phyloP scores from a whole-genome alignment of 2,329 filamentous ascomycete species.

The Lojkania enalia region DNA sequence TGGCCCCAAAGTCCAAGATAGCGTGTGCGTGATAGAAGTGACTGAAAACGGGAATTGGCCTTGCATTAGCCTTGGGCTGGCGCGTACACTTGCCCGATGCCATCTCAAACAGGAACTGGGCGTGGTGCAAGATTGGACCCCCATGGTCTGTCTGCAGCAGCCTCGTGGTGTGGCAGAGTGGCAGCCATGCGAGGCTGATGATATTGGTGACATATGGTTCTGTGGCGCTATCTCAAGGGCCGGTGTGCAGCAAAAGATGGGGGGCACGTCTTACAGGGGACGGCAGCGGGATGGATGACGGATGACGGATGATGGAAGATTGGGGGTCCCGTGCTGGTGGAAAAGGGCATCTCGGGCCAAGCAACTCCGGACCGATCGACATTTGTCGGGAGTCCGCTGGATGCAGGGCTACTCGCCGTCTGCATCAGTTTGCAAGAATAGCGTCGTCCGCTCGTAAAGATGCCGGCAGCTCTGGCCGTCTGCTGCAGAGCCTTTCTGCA shows the following conservation, averaged over 20 bases:
- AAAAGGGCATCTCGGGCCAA: slow-evolving; percentile 11
- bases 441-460: slow-evolving; percentile 11
- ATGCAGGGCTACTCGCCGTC: slow-evolving; percentile 9
- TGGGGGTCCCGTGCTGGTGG: neutral
- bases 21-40: slow-evolving; percentile 1
- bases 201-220: slow-evolving; percentile 11
- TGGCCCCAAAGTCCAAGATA: neutral
- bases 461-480: slow-evolving; percentile 17
- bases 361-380: slow-evolving; percentile 20
- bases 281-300: slow-evolving; percentile 5
- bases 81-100: slow-evolving; percentile 7
- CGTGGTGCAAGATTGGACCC: neutral
- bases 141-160: neutral
- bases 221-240: slow-evolving; percentile 12
- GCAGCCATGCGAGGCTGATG: slow-evolving; percentile 19
- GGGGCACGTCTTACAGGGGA: slow-evolving; percentile 8
- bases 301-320: neutral
- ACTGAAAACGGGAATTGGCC: slow-evolving; percentile 6
- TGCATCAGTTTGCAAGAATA: slow-evolving; percentile 27
- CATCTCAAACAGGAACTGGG: neutral
- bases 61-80: slow-evolving; percentile 1
- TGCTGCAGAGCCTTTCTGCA: slow-evolving; percentile 12
- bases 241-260: slow-evolving; percentile 2
- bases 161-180: slow-evolving; percentile 11
- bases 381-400: slow-evolving; percentile 15